Base-by-base conservation (phyloP, 2,329 filamentous ascomycete genomes). In the Penicillium hordei region DNA sequence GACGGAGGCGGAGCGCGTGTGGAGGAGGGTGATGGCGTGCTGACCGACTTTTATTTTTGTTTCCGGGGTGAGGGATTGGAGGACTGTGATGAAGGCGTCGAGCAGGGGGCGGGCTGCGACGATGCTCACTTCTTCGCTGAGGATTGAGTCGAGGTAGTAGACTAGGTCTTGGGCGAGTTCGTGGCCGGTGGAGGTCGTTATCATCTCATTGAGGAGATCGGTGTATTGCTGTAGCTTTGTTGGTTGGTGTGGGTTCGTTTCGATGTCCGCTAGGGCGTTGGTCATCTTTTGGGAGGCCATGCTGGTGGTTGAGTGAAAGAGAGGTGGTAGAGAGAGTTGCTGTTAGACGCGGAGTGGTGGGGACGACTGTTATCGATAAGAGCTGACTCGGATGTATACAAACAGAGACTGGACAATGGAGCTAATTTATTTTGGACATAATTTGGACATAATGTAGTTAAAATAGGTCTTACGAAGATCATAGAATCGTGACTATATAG, bases 71-170 rank as follows among this genome's bases (percentile, higher is more conserved):
- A 78, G 72, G 65, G 86, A 82, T 38, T 82, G 74, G 56, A 92
- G 79, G 21, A 77, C 75, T 60, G 83, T 78, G 65, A 96, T 88
- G 70, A 95, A 90, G 56, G 79, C 77, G 55, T 83, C 81, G 60
- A 95, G 85, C 13, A 94, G 82, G 17, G 86, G 82, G 6, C 90
- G 86, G 5, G 89, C 86, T 31, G 87, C 82, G n/a, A 94, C 89
- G 65, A 93, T 87, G 67, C 89, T 89, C 53, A 93, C 82, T 23
- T 82, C 82, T 67, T 90, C 86, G 63, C 79, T 81, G 63, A 93
- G 84, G 52, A 93, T 82, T 49, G 92, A 84, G 67, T 87, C 82
- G 54, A 87, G 80, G 65, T 90, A 87, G 67, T 85, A 84, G 59
- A 85, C 86, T 58, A 93, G 81, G 73, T 93, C 86, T 59, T 82